Conservation (phyloP, 805 yeast species). For the Trichomonascus vanleenenianus region DNA sequence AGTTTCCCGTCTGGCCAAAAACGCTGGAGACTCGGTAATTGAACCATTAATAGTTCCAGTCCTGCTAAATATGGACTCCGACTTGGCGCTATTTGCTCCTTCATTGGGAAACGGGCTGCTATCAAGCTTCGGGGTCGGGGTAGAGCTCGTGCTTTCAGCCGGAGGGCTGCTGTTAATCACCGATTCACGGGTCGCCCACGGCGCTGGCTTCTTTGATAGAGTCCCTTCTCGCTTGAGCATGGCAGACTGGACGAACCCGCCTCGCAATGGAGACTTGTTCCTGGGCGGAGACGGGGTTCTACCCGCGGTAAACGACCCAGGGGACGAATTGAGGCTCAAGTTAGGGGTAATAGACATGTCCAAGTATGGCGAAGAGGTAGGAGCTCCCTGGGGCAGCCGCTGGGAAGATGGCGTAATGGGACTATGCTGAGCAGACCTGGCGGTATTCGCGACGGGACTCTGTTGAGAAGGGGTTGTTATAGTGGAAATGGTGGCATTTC, state of each 20-base stretch:
- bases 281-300: neutral
- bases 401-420: neutral
- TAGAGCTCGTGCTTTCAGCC: too few species aligned
- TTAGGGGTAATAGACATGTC: neutral
- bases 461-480: neutral
- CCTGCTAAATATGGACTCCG: neutral
- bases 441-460: neutral
- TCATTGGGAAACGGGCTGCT: neutral
- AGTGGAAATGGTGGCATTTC: too few species aligned
- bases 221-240: slow-evolving; percentile 21
- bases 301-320: neutral
- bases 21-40: neutral
- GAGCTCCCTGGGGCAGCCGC: neutral
- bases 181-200: neutral
- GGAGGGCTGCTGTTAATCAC: neutral
- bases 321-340: neutral
- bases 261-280: slow-evolving; percentile 16
- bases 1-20: neutral
- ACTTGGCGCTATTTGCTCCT: neutral
- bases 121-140: too few species aligned
- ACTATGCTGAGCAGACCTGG: neutral
- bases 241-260: slow-evolving; percentile 24
- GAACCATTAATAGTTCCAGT: neutral
- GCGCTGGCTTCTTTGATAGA: neutral
- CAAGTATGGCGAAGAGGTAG: neutral